Conservation (phyloP, 1,284 basidiomycete species). For the Marasmius oreades region DNA sequence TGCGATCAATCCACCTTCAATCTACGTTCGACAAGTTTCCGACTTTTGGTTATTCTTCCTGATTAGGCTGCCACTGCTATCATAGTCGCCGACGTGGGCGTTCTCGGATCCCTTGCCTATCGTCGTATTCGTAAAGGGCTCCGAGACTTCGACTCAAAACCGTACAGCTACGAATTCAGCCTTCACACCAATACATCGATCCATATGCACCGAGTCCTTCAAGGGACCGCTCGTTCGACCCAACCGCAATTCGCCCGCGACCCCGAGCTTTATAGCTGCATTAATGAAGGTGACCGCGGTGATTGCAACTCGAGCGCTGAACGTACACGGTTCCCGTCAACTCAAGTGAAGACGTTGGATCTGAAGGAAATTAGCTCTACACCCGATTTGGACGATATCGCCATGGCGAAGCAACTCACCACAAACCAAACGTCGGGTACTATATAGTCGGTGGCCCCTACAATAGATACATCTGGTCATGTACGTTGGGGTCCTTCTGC, state of each 20-base stretch:
- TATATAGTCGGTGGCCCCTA: too few species aligned
- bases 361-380: too few species aligned
- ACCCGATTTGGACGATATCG: too few species aligned
- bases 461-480: too few species aligned
- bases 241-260: neutral
- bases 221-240: neutral
- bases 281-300: neutral
- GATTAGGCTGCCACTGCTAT: slow-evolving; percentile 13
- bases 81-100: slow-evolving; percentile 9
- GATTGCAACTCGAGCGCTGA: neutral
- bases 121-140: slow-evolving; percentile 4
- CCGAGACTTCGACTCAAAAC: slow-evolving; percentile 6
- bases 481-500: too few species aligned
- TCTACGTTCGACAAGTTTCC: too few species aligned
- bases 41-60: neutral
- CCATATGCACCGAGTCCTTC: neutral
- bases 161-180: slow-evolving; percentile 4
- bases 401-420: too few species aligned
- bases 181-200: neutral
- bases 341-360: too few species aligned
- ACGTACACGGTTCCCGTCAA: neutral
- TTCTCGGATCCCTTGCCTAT: slow-evolving; percentile 3
- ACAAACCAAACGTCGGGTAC: too few species aligned
- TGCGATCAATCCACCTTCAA: neutral
- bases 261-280: neutral